phyloP scores from a whole-genome alignment of 306 rosid genomes.

The Acacia acuminata region DNA sequence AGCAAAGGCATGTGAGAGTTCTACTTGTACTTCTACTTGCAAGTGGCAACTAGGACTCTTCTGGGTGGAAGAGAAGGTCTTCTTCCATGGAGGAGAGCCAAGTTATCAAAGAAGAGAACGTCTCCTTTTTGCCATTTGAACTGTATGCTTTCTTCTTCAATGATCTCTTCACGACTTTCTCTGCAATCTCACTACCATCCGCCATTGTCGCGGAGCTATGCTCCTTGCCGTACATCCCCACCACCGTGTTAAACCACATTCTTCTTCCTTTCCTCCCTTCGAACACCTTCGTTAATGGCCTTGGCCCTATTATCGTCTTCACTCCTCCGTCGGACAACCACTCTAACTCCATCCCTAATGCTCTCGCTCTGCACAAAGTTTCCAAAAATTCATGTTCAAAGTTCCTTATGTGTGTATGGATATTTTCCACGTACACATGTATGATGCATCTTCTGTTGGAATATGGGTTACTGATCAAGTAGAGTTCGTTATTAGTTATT shows the following conservation, averaged over 20 bases:
- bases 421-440: neutral
- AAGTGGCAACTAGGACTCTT: constrained; percentile 66
- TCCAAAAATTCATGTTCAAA: neutral
- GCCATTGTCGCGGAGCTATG: constrained; percentile 77
- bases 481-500: no score
- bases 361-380: constrained; percentile 49
- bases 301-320: constrained; percentile 60
- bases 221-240: constrained; percentile 85
- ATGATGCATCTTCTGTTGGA: no score
- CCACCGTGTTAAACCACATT: constrained; percentile 86
- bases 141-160: constrained; percentile 93
- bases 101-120: constrained; percentile 79
- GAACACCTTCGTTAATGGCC: constrained; percentile 63
- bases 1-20: neutral
- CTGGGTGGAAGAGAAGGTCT: constrained; percentile 93
- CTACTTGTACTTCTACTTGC: constrained; percentile 29
- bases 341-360: constrained; percentile 76
- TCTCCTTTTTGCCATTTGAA: constrained; percentile 90
- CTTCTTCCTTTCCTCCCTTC: constrained; percentile 79
- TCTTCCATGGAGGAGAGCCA: constrained; percentile 86
- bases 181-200: constrained; percentile 68
- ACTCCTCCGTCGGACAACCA: constrained; percentile 67
- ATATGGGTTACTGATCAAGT: no score
- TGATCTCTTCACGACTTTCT: constrained; percentile 63
- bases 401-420: neutral